These are phyloP conservation scores for Pterula multifida DNA, from an alignment of 1,284 basidiomycete genomes.

Conservation along the genomic window DNA sequence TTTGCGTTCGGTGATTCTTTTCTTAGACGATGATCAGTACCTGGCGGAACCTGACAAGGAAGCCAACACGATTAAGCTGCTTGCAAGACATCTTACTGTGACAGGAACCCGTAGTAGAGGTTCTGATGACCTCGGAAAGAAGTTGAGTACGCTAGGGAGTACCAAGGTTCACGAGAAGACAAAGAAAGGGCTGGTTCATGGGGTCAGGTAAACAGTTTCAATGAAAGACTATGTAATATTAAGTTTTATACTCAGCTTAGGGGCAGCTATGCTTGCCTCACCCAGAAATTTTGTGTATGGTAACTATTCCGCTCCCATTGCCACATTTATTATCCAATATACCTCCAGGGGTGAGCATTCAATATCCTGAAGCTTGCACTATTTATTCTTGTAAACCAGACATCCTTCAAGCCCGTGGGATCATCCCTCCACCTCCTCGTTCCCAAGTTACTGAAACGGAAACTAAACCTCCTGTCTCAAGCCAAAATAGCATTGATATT, in stretches of 20 bases:
- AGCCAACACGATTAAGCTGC: not conserved
- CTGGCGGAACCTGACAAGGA: not conserved
- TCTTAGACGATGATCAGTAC: not conserved
- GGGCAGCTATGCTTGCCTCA: not conserved
- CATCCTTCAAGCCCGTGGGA: not conserved
- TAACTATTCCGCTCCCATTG: not conserved
- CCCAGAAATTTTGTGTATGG: not conserved
- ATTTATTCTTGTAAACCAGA: not conserved
- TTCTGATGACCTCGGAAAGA: not conserved
- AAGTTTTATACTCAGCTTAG: not conserved
- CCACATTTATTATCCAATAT: not conserved
- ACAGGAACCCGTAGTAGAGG: not conserved
- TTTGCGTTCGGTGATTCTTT: not conserved
- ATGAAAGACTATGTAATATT: not conserved
- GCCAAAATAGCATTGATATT: not conserved
- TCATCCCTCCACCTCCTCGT: not conserved
- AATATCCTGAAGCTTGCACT: not conserved
- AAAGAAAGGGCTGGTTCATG: not conserved
- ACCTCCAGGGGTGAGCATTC: not conserved
- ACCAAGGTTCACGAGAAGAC: not conserved
- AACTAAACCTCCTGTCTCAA: not conserved
- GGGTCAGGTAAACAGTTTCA: not conserved
- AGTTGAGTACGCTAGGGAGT: not conserved
- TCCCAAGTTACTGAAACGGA: not conserved
- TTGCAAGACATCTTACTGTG: not conserved